phyloP scores from a whole-genome alignment of 345 rosid genomes.

The Camelina hispida region DNA sequence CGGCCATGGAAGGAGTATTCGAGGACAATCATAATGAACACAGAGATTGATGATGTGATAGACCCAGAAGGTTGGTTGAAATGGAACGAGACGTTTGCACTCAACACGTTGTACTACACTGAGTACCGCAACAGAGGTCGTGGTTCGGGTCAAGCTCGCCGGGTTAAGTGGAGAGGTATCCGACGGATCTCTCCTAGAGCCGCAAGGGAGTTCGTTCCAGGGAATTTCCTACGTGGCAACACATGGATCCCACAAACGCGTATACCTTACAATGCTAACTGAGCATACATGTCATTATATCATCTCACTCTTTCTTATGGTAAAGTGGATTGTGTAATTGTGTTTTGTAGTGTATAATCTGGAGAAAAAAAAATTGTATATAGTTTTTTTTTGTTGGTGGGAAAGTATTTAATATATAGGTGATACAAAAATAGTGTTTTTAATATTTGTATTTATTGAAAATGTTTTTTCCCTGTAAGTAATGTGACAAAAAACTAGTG shows the following conservation, averaged over 20 bases:
- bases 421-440: not conserved
- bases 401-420: not conserved
- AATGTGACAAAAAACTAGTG: no score
- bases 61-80: slow-evolving; percentile 72
- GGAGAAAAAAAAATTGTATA: slow-evolving; percentile 10
- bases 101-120: slow-evolving; percentile 56
- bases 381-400: not conserved
- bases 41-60: slow-evolving; percentile 57
- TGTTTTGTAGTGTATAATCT: not conserved
- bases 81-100: slow-evolving; percentile 56
- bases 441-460: not conserved
- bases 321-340: not conserved
- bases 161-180: slow-evolving; percentile 71
- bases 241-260: slow-evolving; percentile 55
- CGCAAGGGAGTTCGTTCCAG: slow-evolving; percentile 45
- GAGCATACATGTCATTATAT: not conserved
- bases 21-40: slow-evolving; percentile 64
- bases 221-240: slow-evolving; percentile 49
- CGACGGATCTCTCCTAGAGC: slow-evolving; percentile 37
- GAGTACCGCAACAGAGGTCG: slow-evolving; percentile 71
- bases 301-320: not conserved
- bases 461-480: no score
- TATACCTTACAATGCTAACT: slow-evolving; percentile 50
- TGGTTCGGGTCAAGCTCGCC: slow-evolving; percentile 50
- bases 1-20: slow-evolving; percentile 74